Evolutionary conservation across 2,329 filamentous ascomycete genomes (phyloP).

Genomic region (Neurospora sp.): DNA sequence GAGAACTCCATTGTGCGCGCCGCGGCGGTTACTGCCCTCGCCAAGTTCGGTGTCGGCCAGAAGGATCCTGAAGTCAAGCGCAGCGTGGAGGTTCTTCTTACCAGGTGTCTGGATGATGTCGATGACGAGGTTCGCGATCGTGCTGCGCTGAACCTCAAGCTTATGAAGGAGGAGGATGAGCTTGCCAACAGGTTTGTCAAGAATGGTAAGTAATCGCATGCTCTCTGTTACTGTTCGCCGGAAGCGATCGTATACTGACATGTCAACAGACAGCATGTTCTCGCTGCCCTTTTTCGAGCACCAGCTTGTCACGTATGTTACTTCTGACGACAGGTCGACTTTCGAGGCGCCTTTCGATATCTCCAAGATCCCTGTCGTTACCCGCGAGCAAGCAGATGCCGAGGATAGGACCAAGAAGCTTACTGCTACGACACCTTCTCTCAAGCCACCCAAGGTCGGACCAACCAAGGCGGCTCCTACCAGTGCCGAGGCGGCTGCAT

Average conservation of each 20-base stretch:
- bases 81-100: constrained; percentile 85
- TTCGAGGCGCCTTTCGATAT: constrained; percentile 87
- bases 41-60: constrained; percentile 95
- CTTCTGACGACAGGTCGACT: constrained; percentile 75
- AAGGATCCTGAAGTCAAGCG: constrained; percentile 95
- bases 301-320: constrained; percentile 95
- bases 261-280: constrained; percentile 72
- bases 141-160: constrained; percentile 79
- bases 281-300: constrained; percentile 92
- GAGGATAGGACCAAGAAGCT: constrained; percentile 97
- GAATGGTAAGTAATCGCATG: constrained; percentile 53
- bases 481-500: constrained; percentile 64
- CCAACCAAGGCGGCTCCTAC: constrained; percentile 60
- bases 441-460: constrained; percentile 82
- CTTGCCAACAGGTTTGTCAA: constrained; percentile 82
- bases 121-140: constrained; percentile 97
- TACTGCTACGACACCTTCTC: constrained; percentile 79
- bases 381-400: constrained; percentile 88
- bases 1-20: constrained; percentile 95
- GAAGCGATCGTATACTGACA: constrained; percentile 19
- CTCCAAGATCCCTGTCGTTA: constrained; percentile 81
- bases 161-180: constrained; percentile 89
- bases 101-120: constrained; percentile 87
- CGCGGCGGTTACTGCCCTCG: constrained; percentile 86
- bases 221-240: background rate